Conservation (phyloP, 2,329 filamentous ascomycete genomes). For the Cytospora piceae region DNA sequence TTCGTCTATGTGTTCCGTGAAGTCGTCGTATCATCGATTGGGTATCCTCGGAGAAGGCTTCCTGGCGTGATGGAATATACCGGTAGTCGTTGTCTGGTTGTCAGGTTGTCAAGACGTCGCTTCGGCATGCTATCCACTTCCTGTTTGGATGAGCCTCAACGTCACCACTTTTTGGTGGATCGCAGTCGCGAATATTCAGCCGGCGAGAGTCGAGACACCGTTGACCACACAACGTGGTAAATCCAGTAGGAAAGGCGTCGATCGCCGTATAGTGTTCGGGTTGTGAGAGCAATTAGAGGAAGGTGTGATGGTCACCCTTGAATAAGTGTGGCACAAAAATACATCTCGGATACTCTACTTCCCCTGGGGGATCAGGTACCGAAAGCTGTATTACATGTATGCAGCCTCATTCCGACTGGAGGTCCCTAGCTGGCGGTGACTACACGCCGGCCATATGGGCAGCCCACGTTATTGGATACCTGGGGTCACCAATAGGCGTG, state of each 20-base stretch:
- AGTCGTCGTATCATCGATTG: background rate
- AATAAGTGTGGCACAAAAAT: no score
- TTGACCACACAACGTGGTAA: background rate
- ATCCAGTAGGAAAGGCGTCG: background rate
- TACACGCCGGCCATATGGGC: no score
- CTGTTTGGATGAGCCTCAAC: background rate
- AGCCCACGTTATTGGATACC: no score
- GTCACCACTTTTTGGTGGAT: slow-evolving; percentile 1
- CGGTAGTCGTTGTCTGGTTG: background rate
- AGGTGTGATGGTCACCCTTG: no score
- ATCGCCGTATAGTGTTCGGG: no score
- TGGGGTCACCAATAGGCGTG: no score
- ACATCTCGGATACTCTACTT: no score
- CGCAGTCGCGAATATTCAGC: slow-evolving; percentile 13
- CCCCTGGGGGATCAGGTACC: no score
- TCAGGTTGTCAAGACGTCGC: background rate
- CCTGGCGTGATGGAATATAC: background rate
- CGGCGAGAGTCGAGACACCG: slow-evolving; percentile 1
- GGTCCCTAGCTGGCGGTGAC: no score
- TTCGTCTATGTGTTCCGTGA: slow-evolving; percentile 6
- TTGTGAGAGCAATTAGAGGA: no score
- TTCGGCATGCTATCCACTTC: background rate
- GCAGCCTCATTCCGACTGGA: no score
- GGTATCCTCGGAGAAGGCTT: slow-evolving; percentile 1
- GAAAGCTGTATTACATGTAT: no score